These are phyloP conservation scores for Chrysanthemum makinoi DNA, from an alignment of 129 eudicot species.

Conservation along the genomic window DNA sequence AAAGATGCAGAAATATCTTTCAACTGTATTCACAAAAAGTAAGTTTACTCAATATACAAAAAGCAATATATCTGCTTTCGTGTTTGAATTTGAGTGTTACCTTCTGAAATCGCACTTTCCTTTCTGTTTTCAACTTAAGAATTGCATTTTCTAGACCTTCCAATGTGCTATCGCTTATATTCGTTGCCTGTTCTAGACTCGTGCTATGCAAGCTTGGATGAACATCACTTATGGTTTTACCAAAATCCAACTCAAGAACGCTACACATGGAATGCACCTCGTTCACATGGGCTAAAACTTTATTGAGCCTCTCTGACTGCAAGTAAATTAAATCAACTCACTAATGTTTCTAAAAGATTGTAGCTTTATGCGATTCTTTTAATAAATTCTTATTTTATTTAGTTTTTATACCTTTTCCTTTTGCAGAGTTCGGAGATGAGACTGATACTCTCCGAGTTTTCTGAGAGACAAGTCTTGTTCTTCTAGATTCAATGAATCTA, in stretches of 20 bases:
- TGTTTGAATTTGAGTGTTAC: conserved; percentile 29
- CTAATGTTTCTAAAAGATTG: background rate
- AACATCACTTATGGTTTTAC: conserved; percentile 68
- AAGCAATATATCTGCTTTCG: background rate
- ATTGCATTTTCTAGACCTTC: conserved; percentile 74
- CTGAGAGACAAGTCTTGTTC: conserved; percentile 77
- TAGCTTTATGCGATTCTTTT: background rate
- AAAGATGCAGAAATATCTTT: conserved; percentile 60
- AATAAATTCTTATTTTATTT: background rate
- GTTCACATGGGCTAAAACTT: conserved; percentile 67
- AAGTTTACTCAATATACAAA: background rate
- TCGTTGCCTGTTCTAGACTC: conserved; percentile 61
- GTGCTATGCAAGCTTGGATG: conserved; percentile 82
- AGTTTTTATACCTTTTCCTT: conserved; percentile 72
- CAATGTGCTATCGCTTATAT: conserved; percentile 65
- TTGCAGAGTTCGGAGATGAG: conserved; percentile 62
- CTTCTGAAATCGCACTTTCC: conserved; percentile 77
- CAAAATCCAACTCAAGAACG: conserved; percentile 73
- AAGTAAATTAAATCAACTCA: conserved; percentile 7
- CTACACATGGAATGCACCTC: conserved; percentile 75
- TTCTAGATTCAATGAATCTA: conserved; percentile 43
- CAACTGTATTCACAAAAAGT: conserved; percentile 43
- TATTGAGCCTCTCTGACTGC: conserved; percentile 80
- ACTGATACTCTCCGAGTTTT: conserved; percentile 69
- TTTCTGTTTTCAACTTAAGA: conserved; percentile 66